Evolutionary conservation across 2,329 filamentous ascomycete genomes (phyloP), one percentile per base, ranked within the genome.

Genomic region (Neoscytalidium dimidiatum): DNA sequence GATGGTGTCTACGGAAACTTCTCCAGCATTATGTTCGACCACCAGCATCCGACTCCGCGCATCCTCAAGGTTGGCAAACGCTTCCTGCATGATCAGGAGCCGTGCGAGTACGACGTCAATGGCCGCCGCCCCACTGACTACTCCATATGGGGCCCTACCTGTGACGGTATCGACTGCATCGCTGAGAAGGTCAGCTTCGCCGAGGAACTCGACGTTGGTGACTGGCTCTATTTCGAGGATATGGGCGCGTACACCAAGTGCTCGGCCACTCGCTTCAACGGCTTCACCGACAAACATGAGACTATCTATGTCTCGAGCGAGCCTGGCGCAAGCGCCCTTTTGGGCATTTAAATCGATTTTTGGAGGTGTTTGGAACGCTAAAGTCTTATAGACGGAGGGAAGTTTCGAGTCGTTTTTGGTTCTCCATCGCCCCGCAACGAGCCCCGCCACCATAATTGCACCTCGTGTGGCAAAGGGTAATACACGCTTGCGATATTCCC

Each of bases 181-280:
- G 88, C 90, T 57, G 88, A 92, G 77, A 91, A 89, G 75, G 92
- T 91, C 77, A 86, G 85, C 67, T 92, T 97, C 73, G 82, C 88
- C 35, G 88, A 91, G 62, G 85, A 90, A 53, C 82, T 99, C 48
- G 90, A 97, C 74, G 92, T 97, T 7, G 95, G 95, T 61, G 95
- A 99, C 78, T 99, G 95, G 95, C 85, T 99, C 63, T 99, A 96
- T 82, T 99, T 99, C 79, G 92, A 97, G 81, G 88, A 97, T 67
- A 99, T 99, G 95, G 95, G 95, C 64, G 94, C 95, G 26, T 99
- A 99, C 80, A 98, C 95, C 71, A 96, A 94, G 85, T 98, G 94
- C 84, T 97, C 93, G 66, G 94, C 95, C 68, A 99, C 95, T 65
- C 89, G 91, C 75, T 99, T 99, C 89, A 99, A 99, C 72, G 95